Evolutionary conservation across 129 eudicot genomes (phyloP), one percentile per base, ranked within the genome.

Genomic region (Calendula officinalis): DNA sequence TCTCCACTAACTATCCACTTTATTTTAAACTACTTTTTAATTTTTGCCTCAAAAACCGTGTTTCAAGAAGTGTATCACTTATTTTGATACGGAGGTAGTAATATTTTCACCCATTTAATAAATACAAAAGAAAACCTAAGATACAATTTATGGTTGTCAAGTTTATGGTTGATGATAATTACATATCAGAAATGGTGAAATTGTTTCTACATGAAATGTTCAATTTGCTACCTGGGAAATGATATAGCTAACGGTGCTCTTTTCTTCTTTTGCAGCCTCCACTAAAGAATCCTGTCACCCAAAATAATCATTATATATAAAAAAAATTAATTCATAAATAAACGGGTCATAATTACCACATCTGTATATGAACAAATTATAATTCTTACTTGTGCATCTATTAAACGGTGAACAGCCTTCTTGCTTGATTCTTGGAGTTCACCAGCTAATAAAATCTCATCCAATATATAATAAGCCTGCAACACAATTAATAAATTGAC

Each of bases 371-470:
- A 15, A 2, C 12, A 15, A 48, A 9, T 15, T 58, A 39, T 11
- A 37, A 33, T 46, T 17, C 46, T 44, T 73, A 89, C 97, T 75
- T 89, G 97, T 44, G 84, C 84, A 56, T 83, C 95, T 48, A 89
- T 75, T 69, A 89, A 56, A 42, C 91, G 97, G 38, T 84, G 86
- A 71, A 90, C 80, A 9, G 85, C 61, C 73, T 82, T 90, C 92
- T 90, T 86, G 82, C 97, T 90, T 33, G 97, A 86, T 69, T 90
- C 97, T 71, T 86, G 95, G 41, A 90, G 92, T 77, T 90, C 97
- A 13, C 97, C 97, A 60, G 97, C 97, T 38, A 90, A 81, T 60
- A 90, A 67, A 61, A 90, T 72, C 78, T 90, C 97, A 47, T 90
- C 97, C 76, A 90, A 60, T 65, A 90, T 86, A 78, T 83, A 90